Conservation (phyloP, 2,329 filamentous ascomycete species). For the Ascochyta pisi region DNA sequence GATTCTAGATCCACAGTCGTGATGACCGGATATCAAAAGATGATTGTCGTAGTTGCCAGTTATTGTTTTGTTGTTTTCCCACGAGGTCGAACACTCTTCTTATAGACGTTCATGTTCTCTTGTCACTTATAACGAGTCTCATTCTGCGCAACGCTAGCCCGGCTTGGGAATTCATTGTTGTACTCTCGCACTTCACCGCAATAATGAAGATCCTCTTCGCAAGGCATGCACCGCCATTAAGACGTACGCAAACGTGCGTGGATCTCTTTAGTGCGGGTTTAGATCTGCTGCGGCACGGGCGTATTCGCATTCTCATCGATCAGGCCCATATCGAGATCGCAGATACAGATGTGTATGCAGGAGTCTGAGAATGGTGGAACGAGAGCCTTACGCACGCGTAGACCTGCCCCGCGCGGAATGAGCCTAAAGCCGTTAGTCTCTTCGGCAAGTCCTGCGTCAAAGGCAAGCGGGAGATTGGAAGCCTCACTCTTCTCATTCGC, state of each 20-base stretch:
- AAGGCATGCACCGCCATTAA: not conserved
- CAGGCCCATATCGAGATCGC: not conserved
- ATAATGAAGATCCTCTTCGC: not conserved
- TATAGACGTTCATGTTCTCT: not conserved
- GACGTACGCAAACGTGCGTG: not conserved
- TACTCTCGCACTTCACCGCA: not conserved
- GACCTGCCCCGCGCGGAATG: constrained; percentile 7
- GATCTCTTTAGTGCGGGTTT: not conserved
- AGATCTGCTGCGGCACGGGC: constrained; percentile 5
- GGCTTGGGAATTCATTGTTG: not conserved
- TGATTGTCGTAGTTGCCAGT: not conserved
- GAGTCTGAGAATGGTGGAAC: not conserved
- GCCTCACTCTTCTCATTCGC: constrained; percentile 5
- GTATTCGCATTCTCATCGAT: not conserved
- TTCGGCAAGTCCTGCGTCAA: not conserved
- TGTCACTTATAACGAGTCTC: not conserved
- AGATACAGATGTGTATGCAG: not conserved
- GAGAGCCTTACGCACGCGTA: not conserved
- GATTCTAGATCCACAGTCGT: not conserved
- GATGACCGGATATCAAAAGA: not conserved
- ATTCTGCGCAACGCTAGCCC: not conserved
- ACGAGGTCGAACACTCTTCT: not conserved
- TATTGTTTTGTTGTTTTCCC: not conserved
- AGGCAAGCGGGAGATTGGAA: not conserved
- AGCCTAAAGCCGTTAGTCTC: constrained; percentile 3